A percentile compares a stretch with the other conserved stretches of the same genome.
Conservation (phyloP, 2,329 filamentous ascomycete genomes). For the Metarhizium humberi region DNA sequence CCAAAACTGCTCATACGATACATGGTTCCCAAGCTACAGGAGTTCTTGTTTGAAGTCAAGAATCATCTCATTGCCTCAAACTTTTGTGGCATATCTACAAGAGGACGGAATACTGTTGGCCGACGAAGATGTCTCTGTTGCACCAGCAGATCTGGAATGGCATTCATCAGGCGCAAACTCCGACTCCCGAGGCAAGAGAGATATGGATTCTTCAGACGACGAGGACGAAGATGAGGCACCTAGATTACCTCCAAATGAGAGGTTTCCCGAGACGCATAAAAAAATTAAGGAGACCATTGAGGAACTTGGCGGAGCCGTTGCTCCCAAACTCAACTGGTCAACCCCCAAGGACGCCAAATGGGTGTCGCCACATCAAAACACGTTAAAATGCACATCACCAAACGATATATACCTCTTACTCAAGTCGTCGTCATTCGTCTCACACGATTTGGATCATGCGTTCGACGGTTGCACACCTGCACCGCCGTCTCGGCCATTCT, state of each 20-base stretch:
- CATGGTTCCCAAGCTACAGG: slow-evolving; percentile 82
- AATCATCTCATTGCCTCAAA: slow-evolving; percentile 64
- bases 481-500: slow-evolving; percentile 39
- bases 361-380: slow-evolving; percentile 78
- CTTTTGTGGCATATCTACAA: slow-evolving; percentile 78
- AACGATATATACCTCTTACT: slow-evolving; percentile 91
- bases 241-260: slow-evolving; percentile 39
- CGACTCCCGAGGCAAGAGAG: slow-evolving; percentile 18
- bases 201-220: slow-evolving; percentile 33
- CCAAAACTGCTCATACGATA: slow-evolving; percentile 86
- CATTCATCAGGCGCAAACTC: slow-evolving; percentile 23
- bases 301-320: slow-evolving; percentile 76
- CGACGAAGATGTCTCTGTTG: slow-evolving; percentile 48
- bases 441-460: slow-evolving; percentile 86
- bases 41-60: slow-evolving; percentile 75
- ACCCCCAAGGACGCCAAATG: slow-evolving; percentile 92
- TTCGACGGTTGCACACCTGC: slow-evolving; percentile 60
- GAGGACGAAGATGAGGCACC: slow-evolving; percentile 37
- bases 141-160: slow-evolving; percentile 48
- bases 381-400: slow-evolving; percentile 77
- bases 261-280: slow-evolving; percentile 65
- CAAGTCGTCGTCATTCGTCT: slow-evolving; percentile 91
- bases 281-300: slow-evolving; percentile 67
- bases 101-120: slow-evolving; percentile 89
- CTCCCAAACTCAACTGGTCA: slow-evolving; percentile 96